Conservation (phyloP, 228 moss, liverwort and hornwort species). For the Sphagnum magellanicum region DNA sequence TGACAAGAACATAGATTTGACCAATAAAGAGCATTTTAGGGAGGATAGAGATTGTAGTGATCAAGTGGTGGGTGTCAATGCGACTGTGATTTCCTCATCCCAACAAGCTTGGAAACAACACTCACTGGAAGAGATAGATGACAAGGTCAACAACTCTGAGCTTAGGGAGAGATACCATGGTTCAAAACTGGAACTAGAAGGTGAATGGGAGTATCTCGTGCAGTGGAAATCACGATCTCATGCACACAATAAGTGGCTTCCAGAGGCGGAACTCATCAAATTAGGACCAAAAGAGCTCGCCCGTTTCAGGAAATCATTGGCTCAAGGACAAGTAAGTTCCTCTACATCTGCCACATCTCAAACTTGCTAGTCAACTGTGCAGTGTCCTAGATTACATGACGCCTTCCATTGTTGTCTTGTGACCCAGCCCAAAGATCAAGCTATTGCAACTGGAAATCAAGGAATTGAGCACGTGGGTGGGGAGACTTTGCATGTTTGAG, state of each 20-base stretch:
- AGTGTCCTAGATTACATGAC: too few relatives aligned
- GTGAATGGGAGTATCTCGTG: conserved; percentile 56
- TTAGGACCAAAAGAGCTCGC: conserved; percentile 57
- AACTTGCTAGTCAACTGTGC: too few relatives aligned
- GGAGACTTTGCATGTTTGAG: not conserved
- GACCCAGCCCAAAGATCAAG: not conserved
- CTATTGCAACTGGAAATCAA: not conserved
- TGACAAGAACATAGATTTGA: too few relatives aligned
- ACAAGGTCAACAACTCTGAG: too few relatives aligned
- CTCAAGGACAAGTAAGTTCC: conserved; percentile 51
- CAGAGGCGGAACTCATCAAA: conserved; percentile 55
- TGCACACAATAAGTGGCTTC: conserved; percentile 73
- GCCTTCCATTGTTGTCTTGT: not conserved
- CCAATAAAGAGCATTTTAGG: too few relatives aligned
- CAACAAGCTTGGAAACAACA: too few relatives aligned
- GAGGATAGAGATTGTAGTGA: too few relatives aligned
- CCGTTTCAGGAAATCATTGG: conserved; percentile 52
- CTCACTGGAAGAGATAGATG: too few relatives aligned
- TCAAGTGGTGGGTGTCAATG: too few relatives aligned
- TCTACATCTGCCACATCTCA: not conserved
- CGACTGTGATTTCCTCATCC: too few relatives aligned
- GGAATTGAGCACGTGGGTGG: not conserved
- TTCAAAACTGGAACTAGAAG: not conserved
- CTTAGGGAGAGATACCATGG: too few relatives aligned
- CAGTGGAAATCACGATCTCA: conserved; percentile 82